Base-by-base conservation (phyloP, 148 eudicot species). In the Camellia japonica region DNA sequence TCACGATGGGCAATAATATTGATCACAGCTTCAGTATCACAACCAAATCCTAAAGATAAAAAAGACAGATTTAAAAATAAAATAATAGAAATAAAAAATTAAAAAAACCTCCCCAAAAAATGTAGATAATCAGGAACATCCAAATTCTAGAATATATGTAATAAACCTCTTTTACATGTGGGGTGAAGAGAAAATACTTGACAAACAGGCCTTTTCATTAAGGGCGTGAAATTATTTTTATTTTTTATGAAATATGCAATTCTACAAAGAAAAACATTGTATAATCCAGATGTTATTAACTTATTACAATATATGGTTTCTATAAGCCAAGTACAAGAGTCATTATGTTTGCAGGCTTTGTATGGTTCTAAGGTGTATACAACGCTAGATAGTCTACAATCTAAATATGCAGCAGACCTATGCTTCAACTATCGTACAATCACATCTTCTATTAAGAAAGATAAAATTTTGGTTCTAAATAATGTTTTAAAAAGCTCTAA, bases 1-100 rank as follows among this genome's bases (percentile, higher is more conserved):
- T 94, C 94, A 73, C 98, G 88, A 85, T 91, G 97, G 76, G 94
- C 92, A 74, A 93, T 90, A 54, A 94, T 88, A 79, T 86, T 83
- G 69, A 94, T 84, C 16, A 94, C 94, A 5, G 88, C 78, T 74
- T 87, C 68, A 51, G 90, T 88, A 81, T 94, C 97, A 82, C 98
- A 91, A 20, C 94, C 97, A 83, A 90, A 86, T 54, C 95, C 98
- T 94, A 69, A 41, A 63, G 47, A 68, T 66, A 4, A 56, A n/a
- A 61, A 54, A 59, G 10, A 23, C 0, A 43, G 14, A 60, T 0
- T 47, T 23, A 13, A 43, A 30, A 30, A 30, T 30, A 30, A 30
- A 30, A 30, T 30, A 30, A 30, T 30, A 30, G 7, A 43, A 18
- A 2, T 62, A n/a, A 18, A 18, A 68, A 14, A 42, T 11, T 43